Conservation (phyloP, 352 stramenopile species). For the Pythium biforme region DNA sequence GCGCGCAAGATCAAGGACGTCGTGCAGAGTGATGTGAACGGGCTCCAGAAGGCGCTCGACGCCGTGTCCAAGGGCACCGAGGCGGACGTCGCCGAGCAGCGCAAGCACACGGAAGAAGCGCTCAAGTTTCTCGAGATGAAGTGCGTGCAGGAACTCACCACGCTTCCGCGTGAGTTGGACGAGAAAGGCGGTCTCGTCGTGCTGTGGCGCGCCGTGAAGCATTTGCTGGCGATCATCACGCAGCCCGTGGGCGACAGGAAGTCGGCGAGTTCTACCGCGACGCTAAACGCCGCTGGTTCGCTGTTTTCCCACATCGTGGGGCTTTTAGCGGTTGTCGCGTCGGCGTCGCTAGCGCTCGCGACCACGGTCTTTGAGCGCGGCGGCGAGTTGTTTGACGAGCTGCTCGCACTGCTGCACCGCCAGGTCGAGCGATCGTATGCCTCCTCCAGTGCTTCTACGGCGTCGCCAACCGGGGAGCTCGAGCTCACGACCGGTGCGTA, state of each 20-base stretch:
- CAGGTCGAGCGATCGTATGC: conserved; percentile 60
- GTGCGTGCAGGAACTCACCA: conserved; percentile 50
- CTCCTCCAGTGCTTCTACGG: conserved; percentile 3
- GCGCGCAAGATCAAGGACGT: conserved; percentile 75
- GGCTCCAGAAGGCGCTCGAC: conserved; percentile 79
- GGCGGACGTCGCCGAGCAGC: conserved; percentile 28
- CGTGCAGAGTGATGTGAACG: conserved; percentile 69
- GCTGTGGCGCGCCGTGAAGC: conserved; percentile 45
- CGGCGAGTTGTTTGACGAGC: conserved; percentile 19
- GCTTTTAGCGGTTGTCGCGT: conserved; percentile 56
- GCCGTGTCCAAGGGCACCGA: conserved; percentile 36
- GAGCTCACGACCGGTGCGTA: conserved; percentile 38
- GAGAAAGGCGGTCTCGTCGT: conserved; percentile 54
- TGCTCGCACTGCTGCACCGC: conserved; percentile 45
- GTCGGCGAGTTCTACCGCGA: not conserved
- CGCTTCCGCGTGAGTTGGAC: conserved; percentile 52
- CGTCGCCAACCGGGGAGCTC: not conserved
- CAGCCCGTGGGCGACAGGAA: not conserved
- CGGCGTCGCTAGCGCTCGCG: conserved; percentile 52
- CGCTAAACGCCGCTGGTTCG: conserved; percentile 21
- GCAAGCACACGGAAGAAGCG: conserved; percentile 53
- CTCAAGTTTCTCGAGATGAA: conserved; percentile 81
- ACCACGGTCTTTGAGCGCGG: conserved; percentile 30
- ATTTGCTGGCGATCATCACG: conserved; percentile 27
- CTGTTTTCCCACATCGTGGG: conserved; percentile 50